phyloP scores from a whole-genome alignment of 352 stramenopile species.

The Pythium dissimile region DNA sequence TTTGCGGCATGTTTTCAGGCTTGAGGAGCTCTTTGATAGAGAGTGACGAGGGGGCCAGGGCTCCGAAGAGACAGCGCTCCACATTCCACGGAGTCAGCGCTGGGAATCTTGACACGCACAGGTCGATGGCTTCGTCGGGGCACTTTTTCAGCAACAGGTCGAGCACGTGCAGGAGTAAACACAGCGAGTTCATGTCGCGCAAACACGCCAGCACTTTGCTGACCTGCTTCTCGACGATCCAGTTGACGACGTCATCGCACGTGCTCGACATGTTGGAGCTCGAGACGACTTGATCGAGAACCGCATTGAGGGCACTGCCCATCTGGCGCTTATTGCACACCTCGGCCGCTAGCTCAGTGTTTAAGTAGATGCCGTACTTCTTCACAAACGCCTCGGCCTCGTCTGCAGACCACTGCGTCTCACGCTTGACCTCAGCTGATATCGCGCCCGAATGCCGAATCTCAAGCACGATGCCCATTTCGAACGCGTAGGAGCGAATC shows the following conservation, averaged over 20 bases:
- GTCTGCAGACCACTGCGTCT: slow-evolving; percentile 29
- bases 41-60: slow-evolving; percentile 30
- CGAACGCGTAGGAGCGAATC: slow-evolving; percentile 46
- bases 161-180: slow-evolving; percentile 69
- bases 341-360: slow-evolving; percentile 76
- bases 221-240: slow-evolving; percentile 63
- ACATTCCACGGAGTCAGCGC: slow-evolving; percentile 79
- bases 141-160: slow-evolving; percentile 83
- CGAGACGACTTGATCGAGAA: slow-evolving; percentile 79
- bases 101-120: slow-evolving; percentile 71
- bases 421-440: background rate
- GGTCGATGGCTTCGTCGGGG: slow-evolving; percentile 57
- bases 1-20: slow-evolving; percentile 42
- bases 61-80: slow-evolving; percentile 71
- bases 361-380: slow-evolving; percentile 85
- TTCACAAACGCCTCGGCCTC: slow-evolving; percentile 68
- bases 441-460: background rate
- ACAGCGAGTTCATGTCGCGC: slow-evolving; percentile 60
- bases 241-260: slow-evolving; percentile 78
- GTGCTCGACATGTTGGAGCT: slow-evolving; percentile 70
- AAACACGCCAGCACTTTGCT: slow-evolving; percentile 41
- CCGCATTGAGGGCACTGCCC: slow-evolving; percentile 53
- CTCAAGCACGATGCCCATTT: slow-evolving; percentile 49
- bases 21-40: slow-evolving; percentile 28
- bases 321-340: slow-evolving; percentile 74